A percentile compares a stretch with the other conserved stretches of the same genome.
phyloP scores from a whole-genome alignment of 371 early-diverging fungal genomes.

The Syncephalastrum contaminatum region DNA sequence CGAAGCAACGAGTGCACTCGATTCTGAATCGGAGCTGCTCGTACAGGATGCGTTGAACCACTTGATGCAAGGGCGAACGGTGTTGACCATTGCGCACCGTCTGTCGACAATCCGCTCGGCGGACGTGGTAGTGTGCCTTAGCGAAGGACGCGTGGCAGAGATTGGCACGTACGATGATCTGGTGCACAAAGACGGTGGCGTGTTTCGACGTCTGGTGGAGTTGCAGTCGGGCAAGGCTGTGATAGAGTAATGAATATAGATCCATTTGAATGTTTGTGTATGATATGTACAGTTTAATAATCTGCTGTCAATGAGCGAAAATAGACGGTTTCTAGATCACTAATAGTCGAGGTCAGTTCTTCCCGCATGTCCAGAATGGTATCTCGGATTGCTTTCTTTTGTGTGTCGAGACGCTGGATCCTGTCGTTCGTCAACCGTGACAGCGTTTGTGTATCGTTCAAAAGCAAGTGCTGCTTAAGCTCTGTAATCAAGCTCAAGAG shows the following conservation, averaged over 20 bases:
- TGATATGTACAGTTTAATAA: constrained; percentile 6
- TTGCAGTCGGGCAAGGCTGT: constrained; percentile 36
- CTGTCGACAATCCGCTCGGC: constrained; percentile 67
- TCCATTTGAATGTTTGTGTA: not conserved
- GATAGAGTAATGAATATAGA: not conserved
- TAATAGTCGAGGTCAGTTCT: constrained; percentile 35
- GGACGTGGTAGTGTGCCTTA: constrained; percentile 64
- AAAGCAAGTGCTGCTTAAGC: constrained; percentile 61
- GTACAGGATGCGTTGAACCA: constrained; percentile 63
- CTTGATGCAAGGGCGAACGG: constrained; percentile 61
- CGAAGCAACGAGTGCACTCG: constrained; percentile 88
- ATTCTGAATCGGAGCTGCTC: constrained; percentile 65
- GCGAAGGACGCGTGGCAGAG: constrained; percentile 60
- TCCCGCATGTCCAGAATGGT: constrained; percentile 26
- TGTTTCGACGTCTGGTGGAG: constrained; percentile 49
- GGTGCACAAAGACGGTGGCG: constrained; percentile 51
- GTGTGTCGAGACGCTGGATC: constrained; percentile 25
- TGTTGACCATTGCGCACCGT: constrained; percentile 71
- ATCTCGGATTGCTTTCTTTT: constrained; percentile 33
- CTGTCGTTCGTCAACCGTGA: constrained; percentile 42
- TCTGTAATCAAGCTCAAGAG: constrained; percentile 65
- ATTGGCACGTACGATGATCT: constrained; percentile 58
- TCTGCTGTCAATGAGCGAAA: constrained; percentile 36
- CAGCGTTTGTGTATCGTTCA: constrained; percentile 69
- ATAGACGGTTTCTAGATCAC: constrained; percentile 45